Conservation (phyloP, 805 yeast species). For the Myxozyma sirexii region DNA sequence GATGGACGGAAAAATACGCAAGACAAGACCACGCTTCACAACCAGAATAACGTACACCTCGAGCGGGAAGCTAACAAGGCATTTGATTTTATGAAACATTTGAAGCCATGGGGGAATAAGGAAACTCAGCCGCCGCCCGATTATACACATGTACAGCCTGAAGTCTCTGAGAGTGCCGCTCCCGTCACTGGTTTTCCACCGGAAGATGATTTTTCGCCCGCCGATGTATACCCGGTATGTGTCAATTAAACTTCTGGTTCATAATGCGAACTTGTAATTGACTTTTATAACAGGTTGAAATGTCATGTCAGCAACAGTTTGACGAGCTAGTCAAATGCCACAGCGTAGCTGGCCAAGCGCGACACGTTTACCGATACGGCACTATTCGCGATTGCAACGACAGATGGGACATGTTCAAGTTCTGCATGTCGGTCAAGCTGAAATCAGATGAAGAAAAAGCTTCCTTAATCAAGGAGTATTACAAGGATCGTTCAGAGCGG, state of each 20-base stretch:
- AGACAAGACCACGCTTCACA: not conserved
- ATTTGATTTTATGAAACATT: not conserved
- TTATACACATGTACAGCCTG: not conserved
- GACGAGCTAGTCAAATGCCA: constrained; percentile 85
- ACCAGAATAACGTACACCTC: not conserved
- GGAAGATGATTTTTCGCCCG: constrained; percentile 12
- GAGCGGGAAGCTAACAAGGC: not conserved
- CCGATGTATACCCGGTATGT: constrained; percentile 27
- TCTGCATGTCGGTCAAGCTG: constrained; percentile 67
- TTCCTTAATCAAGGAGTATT: constrained; percentile 64
- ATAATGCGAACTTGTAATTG: no score
- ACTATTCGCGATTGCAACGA: constrained; percentile 69
- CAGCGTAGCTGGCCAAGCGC: constrained; percentile 86
- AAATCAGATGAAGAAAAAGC: constrained; percentile 57
- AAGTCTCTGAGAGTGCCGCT: not conserved
- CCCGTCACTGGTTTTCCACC: not conserved
- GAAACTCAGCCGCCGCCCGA: not conserved
- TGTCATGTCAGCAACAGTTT: constrained; percentile 80
- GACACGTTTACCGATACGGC: constrained; percentile 84
- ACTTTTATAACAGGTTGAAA: constrained; percentile 46
- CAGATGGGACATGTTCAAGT: constrained; percentile 74
- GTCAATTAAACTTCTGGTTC: no score
- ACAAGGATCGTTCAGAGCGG: constrained; percentile 62
- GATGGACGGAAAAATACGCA: constrained; percentile 1
- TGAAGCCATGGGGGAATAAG: not conserved